Conservation (phyloP, 192 early-diverging fungal species). For the Rhizophagus sp. region DNA sequence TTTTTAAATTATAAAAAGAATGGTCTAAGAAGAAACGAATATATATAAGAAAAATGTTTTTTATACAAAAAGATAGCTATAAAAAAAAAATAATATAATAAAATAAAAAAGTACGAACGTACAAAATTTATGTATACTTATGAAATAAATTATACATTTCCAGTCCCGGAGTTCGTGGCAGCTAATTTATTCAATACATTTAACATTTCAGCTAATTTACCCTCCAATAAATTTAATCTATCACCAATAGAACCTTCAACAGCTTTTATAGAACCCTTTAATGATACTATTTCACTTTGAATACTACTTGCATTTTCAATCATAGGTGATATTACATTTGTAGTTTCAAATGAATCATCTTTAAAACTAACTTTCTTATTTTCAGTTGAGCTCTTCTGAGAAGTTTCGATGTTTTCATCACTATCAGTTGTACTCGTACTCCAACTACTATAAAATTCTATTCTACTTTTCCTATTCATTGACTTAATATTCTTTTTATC, state of each 20-base stretch:
- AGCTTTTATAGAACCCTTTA: not conserved
- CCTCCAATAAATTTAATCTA: not conserved
- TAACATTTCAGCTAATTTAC: not conserved
- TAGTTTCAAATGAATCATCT: not conserved
- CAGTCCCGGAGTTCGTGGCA: too few relatives aligned
- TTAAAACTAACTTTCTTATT: too few relatives aligned
- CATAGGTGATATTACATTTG: not conserved
- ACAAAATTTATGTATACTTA: too few relatives aligned
- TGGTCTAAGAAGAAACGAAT: too few relatives aligned
- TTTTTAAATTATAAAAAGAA: too few relatives aligned
- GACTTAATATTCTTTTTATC: not conserved
- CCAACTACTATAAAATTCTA: not conserved
- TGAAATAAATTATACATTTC: not conserved
- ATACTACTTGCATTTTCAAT: not conserved
- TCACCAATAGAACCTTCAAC: not conserved
- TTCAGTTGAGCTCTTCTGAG: too few relatives aligned
- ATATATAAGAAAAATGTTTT: too few relatives aligned
- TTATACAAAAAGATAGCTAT: not conserved
- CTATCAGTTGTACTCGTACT: not conserved
- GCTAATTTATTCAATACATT: conserved; percentile 5
- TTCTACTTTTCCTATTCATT: not conserved
- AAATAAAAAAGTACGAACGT: too few relatives aligned
- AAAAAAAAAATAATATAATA: not conserved
- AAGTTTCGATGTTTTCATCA: not conserved
- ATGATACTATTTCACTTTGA: not conserved